Evolutionary conservation across 23 red algal species (phyloP).

Genomic region (Gracilaria gracilis): DNA sequence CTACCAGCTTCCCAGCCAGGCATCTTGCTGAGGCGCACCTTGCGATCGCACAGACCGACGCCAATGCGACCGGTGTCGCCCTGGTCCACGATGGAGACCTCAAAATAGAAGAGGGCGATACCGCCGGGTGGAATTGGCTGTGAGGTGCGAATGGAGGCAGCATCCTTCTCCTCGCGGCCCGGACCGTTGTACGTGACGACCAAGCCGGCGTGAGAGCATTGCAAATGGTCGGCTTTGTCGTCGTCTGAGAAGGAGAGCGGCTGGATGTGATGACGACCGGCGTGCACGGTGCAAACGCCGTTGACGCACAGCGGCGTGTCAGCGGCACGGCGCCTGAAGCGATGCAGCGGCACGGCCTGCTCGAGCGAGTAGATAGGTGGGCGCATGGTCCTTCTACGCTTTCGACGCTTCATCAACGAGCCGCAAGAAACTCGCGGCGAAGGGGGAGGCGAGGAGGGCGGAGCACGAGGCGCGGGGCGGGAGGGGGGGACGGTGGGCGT

Average conservation of each 20-base stretch:
- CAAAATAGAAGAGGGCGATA: constrained; percentile 92
- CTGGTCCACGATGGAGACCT: constrained; percentile 81
- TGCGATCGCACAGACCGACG: constrained; percentile 83
- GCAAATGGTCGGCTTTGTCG: constrained; percentile 69
- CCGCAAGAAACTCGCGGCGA: constrained; percentile 3
- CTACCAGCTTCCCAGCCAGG: constrained; percentile 94
- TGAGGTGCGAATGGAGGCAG: constrained; percentile 84
- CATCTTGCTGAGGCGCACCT: constrained; percentile 85
- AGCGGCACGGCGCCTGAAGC: constrained; percentile 57
- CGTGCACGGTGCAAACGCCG: constrained; percentile 52
- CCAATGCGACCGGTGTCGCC: constrained; percentile 92
- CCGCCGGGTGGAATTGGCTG: constrained; percentile 66
- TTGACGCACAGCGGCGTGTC: constrained; percentile 59
- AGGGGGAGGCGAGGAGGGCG: not conserved
- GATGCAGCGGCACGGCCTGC: constrained; percentile 32
- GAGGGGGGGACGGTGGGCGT: not conserved
- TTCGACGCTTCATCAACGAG: constrained; percentile 72
- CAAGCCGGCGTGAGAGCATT: constrained; percentile 49
- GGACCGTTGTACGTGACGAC: constrained; percentile 81
- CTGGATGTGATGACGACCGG: not conserved
- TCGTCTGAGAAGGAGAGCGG: constrained; percentile 56
- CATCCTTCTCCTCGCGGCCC: constrained; percentile 88
- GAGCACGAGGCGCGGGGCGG: not conserved
- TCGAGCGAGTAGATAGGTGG: constrained; percentile 52
- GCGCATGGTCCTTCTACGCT: constrained; percentile 74